Evolutionary conservation across 495 filamentous ascomycete genomes (phyloP), one percentile per base, ranked within the genome.

Genomic region (Hypoxylon fragiforme): DNA sequence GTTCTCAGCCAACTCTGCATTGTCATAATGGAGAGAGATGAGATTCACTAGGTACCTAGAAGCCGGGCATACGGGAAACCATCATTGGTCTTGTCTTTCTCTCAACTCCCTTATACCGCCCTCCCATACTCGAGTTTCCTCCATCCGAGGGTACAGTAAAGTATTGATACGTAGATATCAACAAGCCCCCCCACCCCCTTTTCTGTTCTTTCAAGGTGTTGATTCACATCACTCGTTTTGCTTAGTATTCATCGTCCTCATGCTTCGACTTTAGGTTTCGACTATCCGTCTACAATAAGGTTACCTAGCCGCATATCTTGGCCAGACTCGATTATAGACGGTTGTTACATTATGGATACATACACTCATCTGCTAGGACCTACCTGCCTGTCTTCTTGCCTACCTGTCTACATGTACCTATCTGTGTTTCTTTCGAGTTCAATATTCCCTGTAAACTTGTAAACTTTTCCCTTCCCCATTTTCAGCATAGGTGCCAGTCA

Each of bases 271-370:
- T 47, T 26, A 8, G 15, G 30, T 20, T 39, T 34, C 24, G 24
- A 44, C 18, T 49, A 19, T 50, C 28, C 5, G 7, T 35, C 7
- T 37, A 16, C 34, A 51, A 50, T 51, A 61, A 61, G 42, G 57
- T 61, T 61, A 38, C 42, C 21, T 51, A 55, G 44, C 35, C 36
- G 57, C 57, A 55, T 51, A 55, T 38, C 15, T 60, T 35, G 49
- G 39, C 38, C 22, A 35, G n/a, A n/a, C 32, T 40, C 20, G 13
- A 34, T n/a, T 19, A 24, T 50, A 38, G 12, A 43, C 13, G 7
- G 35, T 18, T 4, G 4, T 9, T 4, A 28, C 24, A 28, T 28
- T 28, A 9, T n/a, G n/a, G n/a, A n/a, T n/a, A n/a, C n/a, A n/a
- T n/a, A n/a, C n/a, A n/a, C n/a, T n/a, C n/a, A n/a, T n/a, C n/a